These are phyloP conservation scores for Turnera subulata DNA, from an alignment of 345 rosid genomes.

Conservation along the genomic window DNA sequence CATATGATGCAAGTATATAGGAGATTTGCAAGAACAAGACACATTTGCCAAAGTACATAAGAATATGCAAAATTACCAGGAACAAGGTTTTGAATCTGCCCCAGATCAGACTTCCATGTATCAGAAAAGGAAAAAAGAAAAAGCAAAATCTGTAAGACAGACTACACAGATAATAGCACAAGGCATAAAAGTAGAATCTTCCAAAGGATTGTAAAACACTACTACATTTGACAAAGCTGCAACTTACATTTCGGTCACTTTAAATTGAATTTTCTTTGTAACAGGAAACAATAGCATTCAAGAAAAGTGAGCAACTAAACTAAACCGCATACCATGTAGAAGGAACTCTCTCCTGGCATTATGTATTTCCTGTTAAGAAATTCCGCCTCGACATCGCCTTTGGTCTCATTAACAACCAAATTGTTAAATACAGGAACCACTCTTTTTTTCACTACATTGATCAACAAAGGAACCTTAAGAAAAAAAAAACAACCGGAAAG, in stretches of 20 bases:
- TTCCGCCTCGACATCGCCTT: slow-evolving; percentile 62
- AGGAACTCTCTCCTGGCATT: slow-evolving; percentile 60
- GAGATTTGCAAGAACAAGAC: neutral
- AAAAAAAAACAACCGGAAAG: too few species aligned
- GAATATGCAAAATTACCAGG: slow-evolving; percentile 54
- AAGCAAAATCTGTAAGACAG: slow-evolving; percentile 21
- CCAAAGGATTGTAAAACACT: too few species aligned
- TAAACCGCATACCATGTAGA: slow-evolving; percentile 63
- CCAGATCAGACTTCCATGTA: slow-evolving; percentile 69
- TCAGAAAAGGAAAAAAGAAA: slow-evolving; percentile 15
- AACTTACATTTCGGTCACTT: neutral
- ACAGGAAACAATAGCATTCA: too few species aligned
- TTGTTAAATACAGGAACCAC: slow-evolving; percentile 52
- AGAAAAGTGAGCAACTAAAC: neutral
- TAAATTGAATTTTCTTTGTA: neutral
- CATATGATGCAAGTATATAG: too few species aligned
- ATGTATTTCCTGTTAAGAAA: slow-evolving; percentile 45
- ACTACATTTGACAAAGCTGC: neutral
- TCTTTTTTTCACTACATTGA: slow-evolving; percentile 27
- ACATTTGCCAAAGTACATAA: neutral
- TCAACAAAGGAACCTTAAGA: slow-evolving; percentile 24
- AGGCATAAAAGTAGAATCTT: too few species aligned
- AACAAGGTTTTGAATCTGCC: slow-evolving; percentile 67
- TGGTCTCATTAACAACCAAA: slow-evolving; percentile 46
- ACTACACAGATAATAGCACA: neutral